Evolutionary conservation across 495 filamentous ascomycete genomes (phyloP), one percentile per base, ranked within the genome.

Genomic region (Xylaria telfairii): DNA sequence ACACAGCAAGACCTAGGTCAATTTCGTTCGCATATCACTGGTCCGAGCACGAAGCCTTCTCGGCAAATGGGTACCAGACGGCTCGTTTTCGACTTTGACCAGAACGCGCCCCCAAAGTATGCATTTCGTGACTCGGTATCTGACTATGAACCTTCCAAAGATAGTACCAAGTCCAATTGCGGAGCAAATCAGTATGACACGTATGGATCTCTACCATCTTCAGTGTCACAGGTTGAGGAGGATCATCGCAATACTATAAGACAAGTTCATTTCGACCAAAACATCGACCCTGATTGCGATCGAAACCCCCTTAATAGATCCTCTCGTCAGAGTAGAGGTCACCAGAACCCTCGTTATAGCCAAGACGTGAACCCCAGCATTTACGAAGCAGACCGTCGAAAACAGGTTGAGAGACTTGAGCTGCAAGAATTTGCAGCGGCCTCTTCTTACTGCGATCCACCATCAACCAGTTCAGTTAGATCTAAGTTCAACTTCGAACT

Each of bases 401-500:
- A 19, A 32, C 42, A 71, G 37, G 53, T 41, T 8, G 19, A 67
- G 57, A 39, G 46, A 41, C 24, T 46, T 47, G 26, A 67, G 7
- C 34, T 1, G 7, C 28, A 53, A 30, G 37, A 71, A 17, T 67
- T 67, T 51, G 62, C 66, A 4, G 21, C 34, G 19, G 32, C 53
- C 30, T 59, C 57, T 47, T 62, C 65, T 34, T 49, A 28, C 42
- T 26, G 51, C 15, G 44, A 72, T 3, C 51, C 49, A 2, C 49
- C 47, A 9, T 73, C 67, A n/a, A 37, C 49, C 0, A 30, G 47
- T 28, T 59, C 74, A 3, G 37, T 59, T 0, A 42, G 63, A 32
- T 75, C 76, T 0, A 77, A 78, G 67, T 78, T 78, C 26, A 41
- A 71, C 1, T 77, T 77, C 13, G 70, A 74, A 34, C 72, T 78